Percentiles rank a stretch among this genome's conserved stretches.
Evolutionary conservation across 1,284 basidiomycete species (phyloP).

Genomic region (Exobasidium cylindrosporum): DNA sequence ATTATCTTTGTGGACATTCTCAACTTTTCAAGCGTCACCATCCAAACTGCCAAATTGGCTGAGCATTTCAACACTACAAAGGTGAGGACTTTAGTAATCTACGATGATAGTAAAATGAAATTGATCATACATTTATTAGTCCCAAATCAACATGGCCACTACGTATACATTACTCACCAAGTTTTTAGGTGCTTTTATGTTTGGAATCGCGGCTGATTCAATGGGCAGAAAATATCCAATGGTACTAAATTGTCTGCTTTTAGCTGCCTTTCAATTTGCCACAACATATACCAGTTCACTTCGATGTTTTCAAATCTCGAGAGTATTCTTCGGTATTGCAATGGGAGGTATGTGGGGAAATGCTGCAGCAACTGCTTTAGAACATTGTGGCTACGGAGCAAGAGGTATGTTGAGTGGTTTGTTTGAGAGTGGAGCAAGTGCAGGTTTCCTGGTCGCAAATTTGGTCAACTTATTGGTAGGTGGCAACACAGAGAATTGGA

Average conservation of each 20-base stretch:
- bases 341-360: conserved; percentile 2
- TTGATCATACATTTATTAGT: not conserved
- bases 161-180: not conserved
- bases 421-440: not conserved
- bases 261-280: not conserved
- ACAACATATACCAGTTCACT: not conserved
- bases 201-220: not conserved
- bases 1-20: not conserved
- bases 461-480: not conserved
- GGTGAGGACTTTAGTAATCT: not conserved
- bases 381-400: not conserved
- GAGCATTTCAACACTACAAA: not conserved
- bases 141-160: not conserved
- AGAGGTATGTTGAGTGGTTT: not conserved
- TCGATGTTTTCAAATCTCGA: not conserved
- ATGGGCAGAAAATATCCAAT: conserved; percentile 4
- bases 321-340: not conserved
- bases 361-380: not conserved
- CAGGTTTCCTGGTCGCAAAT: not conserved
- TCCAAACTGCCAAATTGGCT: not conserved
- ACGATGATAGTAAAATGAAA: not conserved
- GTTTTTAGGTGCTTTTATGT: not conserved
- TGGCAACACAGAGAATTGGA: not conserved
- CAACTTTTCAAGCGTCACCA: not conserved
- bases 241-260: not conserved